phyloP scores from a whole-genome alignment of 495 filamentous ascomycete species.

The Amphirosellinia nigrospora region DNA sequence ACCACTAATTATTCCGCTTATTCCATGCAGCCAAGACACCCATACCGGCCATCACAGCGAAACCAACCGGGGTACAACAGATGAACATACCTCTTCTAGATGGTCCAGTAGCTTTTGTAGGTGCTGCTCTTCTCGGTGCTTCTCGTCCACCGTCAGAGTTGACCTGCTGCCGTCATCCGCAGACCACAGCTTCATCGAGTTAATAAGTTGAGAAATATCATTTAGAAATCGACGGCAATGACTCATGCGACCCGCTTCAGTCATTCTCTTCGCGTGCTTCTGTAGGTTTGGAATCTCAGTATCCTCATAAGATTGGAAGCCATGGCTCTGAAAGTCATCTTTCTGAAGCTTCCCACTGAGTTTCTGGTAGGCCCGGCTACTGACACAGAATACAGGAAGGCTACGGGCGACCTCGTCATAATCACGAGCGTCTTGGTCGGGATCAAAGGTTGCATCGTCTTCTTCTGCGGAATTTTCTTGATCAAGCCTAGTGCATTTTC shows the following conservation, averaged over 20 bases:
- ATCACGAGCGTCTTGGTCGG: constrained; percentile 59
- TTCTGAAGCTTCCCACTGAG: constrained; percentile 58
- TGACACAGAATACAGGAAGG: constrained; percentile 70
- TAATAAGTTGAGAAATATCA: constrained; percentile 58
- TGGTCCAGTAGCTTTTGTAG: constrained; percentile 49
- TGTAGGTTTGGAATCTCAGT: constrained; percentile 66
- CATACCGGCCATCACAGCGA: constrained; percentile 3
- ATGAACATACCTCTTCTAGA: constrained; percentile 52
- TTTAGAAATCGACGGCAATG: constrained; percentile 49
- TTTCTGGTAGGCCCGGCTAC: constrained; percentile 66
- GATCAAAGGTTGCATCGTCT: constrained; percentile 43
- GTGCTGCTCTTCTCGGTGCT: constrained; percentile 45
- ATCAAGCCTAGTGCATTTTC: constrained; percentile 38
- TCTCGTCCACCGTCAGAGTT: constrained; percentile 51
- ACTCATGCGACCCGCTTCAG: constrained; percentile 47
- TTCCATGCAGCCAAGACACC: constrained; percentile 41
- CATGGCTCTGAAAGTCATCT: constrained; percentile 47
- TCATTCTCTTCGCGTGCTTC: constrained; percentile 65
- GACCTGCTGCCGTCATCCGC: constrained; percentile 52
- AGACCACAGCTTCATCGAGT: constrained; percentile 65
- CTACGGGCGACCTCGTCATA: constrained; percentile 63
- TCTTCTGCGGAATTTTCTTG: constrained; percentile 40
- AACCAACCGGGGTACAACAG: constrained; percentile 25
- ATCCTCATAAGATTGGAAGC: constrained; percentile 39
- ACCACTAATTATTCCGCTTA: neutral